These are phyloP conservation scores for Phytophthora podocarpi DNA, from an alignment of 352 stramenopile genomes.

Conservation along the genomic window DNA sequence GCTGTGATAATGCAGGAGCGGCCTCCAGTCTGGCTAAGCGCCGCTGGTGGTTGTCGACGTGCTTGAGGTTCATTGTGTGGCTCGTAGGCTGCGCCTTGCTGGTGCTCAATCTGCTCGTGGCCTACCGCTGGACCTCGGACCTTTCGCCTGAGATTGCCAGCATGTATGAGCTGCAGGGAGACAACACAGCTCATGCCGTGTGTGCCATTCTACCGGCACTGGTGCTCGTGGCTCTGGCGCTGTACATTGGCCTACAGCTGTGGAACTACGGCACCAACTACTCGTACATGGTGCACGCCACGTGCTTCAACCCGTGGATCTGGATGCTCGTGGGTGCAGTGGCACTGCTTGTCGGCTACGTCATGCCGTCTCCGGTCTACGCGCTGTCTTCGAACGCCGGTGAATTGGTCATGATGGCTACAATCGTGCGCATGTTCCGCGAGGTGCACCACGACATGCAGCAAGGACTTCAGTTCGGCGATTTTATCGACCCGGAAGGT, in stretches of 20 bases:
- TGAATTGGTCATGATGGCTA: conserved; percentile 79
- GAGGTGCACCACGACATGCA: conserved; percentile 87
- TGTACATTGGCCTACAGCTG: conserved; percentile 76
- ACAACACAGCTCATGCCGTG: conserved; percentile 56
- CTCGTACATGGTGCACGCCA: conserved; percentile 85
- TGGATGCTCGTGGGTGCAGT: conserved; percentile 86
- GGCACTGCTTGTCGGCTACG: conserved; percentile 68
- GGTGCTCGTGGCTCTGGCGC: conserved; percentile 67
- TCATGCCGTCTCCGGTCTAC: conserved; percentile 79
- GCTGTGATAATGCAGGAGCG: conserved; percentile 22
- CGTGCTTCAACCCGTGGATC: conserved; percentile 89
- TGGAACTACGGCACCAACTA: conserved; percentile 90
- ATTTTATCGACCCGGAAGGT: conserved; percentile 68
- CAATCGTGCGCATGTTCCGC: conserved; percentile 86
- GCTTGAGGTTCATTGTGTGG: conserved; percentile 75
- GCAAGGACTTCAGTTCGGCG: conserved; percentile 72
- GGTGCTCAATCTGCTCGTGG: conserved; percentile 72
- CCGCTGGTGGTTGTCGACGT: conserved; percentile 50
- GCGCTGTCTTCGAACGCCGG: conserved; percentile 75
- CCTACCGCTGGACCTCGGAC: conserved; percentile 62
- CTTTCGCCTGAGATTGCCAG: conserved; percentile 56
- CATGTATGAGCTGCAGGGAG: conserved; percentile 76
- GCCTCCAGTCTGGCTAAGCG: conserved; percentile 29
- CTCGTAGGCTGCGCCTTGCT: conserved; percentile 61
- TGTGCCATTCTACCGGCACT: conserved; percentile 69